Base-by-base conservation (phyloP, 202 grass and related monocot species). In the Setaria italica region DNA sequence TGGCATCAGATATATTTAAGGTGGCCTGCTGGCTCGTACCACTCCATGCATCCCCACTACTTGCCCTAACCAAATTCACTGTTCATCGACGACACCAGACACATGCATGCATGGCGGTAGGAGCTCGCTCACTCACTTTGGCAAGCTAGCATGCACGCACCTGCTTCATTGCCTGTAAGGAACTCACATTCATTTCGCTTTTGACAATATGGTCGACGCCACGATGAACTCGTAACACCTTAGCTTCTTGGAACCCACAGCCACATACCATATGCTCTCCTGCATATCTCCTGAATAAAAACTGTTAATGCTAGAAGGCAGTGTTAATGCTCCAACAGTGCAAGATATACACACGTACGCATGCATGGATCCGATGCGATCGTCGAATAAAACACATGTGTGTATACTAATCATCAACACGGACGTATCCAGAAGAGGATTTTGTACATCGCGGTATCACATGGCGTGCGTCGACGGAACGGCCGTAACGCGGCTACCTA, bases 1-100 rank as follows among this genome's bases (percentile, higher is more conserved):
- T 87, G 80, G 68, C 62, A 64, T 35, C 84, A 87, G 80, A 55
- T 74, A 66, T 83, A 86, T 74, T 87, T 15, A 86, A 79, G 51
- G 20, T 41, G 10, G 21, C 15, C 51, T 58, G 67, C 67, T 71
- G 55, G 55, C 21, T 60, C n/a, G 53, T 81, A 58, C 51, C 6
- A 14, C 51, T 15, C 20, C n/a, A 25, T 0, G 9, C 39, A 41
- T 47, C 42, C 45, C 13, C 49, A 54, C 62, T 76, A 72, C 87
- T 74, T 59, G 69, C 59, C 82, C 82, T 85, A 81, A 58, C 77
- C 6, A 81, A 70, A 70, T 75, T 10, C 34, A 77, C 82, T 85
- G 74, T 79, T 55, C 47, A 64, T 39, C 10, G 21, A 71, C 45
- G 41, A 63, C 17, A 49, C 58, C 43, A 21, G 39, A 12, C 65